Evolutionary conservation across 2,329 filamentous ascomycete genomes (phyloP).

Genomic region (Septoria linicola): DNA sequence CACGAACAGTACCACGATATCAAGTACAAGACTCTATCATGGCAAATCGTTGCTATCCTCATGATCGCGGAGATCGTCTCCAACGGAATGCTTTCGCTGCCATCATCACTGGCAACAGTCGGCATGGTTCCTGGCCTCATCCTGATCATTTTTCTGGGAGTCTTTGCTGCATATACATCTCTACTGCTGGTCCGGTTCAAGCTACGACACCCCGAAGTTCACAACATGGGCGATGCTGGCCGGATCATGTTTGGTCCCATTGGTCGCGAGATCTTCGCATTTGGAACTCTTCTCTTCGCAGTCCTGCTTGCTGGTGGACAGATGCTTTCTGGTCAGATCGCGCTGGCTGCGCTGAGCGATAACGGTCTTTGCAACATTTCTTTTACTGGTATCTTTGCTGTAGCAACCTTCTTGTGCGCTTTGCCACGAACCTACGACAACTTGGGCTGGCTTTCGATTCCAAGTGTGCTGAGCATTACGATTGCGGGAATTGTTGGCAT

Average conservation of each 20-base stretch:
- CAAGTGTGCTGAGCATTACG: slow-evolving; percentile 49
- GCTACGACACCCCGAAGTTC: slow-evolving; percentile 38
- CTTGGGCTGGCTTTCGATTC: slow-evolving; percentile 50
- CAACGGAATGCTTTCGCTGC: slow-evolving; percentile 53
- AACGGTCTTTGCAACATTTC: slow-evolving; percentile 51
- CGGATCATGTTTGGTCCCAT: slow-evolving; percentile 36
- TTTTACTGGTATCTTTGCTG: slow-evolving; percentile 48
- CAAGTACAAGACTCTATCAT: slow-evolving; percentile 17
- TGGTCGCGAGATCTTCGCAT: slow-evolving; percentile 29
- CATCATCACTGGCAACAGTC: slow-evolving; percentile 53
- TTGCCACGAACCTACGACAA: slow-evolving; percentile 52
- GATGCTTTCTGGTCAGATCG: slow-evolving; percentile 53
- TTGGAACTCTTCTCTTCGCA: slow-evolving; percentile 54
- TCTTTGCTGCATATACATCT: slow-evolving; percentile 53
- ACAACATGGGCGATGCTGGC: slow-evolving; percentile 41
- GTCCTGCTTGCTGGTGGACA: slow-evolving; percentile 54
- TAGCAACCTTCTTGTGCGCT: slow-evolving; percentile 48
- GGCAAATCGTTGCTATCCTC: slow-evolving; percentile 19
- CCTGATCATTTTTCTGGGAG: slow-evolving; percentile 51
- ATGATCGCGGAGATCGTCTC: slow-evolving; percentile 22
- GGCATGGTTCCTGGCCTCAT: slow-evolving; percentile 54
- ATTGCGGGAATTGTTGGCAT: slow-evolving; percentile 53
- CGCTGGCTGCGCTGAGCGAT: slow-evolving; percentile 48
- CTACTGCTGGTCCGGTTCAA: slow-evolving; percentile 51
- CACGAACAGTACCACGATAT: slow-evolving; percentile 15